A percentile compares a stretch with the other conserved stretches of the same genome.
Conservation (phyloP, 2,329 filamentous ascomycete species). For the Emmonsiellopsis sp. region DNA sequence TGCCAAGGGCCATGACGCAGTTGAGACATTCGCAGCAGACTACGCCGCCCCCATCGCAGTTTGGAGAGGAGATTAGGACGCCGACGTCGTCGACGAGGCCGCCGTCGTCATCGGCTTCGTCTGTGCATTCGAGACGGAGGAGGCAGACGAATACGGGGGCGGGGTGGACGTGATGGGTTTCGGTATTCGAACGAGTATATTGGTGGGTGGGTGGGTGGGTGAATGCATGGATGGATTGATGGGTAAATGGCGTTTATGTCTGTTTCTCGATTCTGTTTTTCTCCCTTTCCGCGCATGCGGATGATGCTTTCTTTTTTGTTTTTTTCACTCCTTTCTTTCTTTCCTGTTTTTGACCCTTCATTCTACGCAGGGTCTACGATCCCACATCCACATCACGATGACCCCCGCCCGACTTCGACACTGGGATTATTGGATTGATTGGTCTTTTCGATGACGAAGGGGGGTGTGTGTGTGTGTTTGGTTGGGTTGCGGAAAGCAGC, state of each 20-base stretch:
- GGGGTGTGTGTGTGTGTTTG: too few species aligned
- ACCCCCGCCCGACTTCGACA: too few species aligned
- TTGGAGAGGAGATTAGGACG: constrained; percentile 27
- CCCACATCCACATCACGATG: too few species aligned
- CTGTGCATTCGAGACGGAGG: constrained; percentile 28
- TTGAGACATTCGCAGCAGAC: constrained; percentile 22
- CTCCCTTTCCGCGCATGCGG: background rate
- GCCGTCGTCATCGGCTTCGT: constrained; percentile 24
- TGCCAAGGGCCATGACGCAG: constrained; percentile 26
- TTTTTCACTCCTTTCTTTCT: background rate
- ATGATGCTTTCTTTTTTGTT: background rate
- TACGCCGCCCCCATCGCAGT: constrained; percentile 22
- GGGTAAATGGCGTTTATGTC: background rate
- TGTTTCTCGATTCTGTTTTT: constrained; percentile 2
- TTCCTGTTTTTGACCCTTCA: background rate
- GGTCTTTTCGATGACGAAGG: too few species aligned
- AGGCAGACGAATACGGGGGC: constrained; percentile 27
- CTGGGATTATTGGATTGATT: too few species aligned
- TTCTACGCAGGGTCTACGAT: too few species aligned
- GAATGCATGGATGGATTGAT: too few species aligned
- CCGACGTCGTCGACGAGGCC: constrained; percentile 24
- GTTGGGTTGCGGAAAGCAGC: background rate
- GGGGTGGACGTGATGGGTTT: constrained; percentile 27
- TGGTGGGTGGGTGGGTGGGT: too few species aligned
- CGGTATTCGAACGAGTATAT: too few species aligned